Conservation (phyloP, 495 filamentous ascomycete species). For the Parmelia sp. region DNA sequence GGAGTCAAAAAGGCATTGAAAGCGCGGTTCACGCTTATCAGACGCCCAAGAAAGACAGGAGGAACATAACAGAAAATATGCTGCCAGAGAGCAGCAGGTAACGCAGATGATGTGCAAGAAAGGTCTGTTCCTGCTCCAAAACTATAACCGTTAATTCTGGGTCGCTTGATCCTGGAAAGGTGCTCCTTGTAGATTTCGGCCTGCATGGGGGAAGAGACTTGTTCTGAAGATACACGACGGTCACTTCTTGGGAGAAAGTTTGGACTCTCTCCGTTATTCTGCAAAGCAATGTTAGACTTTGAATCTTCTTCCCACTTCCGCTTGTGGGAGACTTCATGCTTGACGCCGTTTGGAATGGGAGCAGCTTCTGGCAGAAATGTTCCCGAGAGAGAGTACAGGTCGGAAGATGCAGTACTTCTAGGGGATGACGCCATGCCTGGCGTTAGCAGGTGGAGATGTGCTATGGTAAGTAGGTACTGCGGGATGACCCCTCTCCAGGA, state of each 20-base stretch:
- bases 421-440: constrained; percentile 22
- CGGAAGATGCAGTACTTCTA: constrained; percentile 23
- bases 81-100: constrained; percentile 34
- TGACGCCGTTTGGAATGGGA: constrained; percentile 3
- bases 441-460: neutral
- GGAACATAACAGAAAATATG: constrained; percentile 33
- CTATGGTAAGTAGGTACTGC: constrained; percentile 1
- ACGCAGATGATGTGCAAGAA: constrained; percentile 16
- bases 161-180: constrained; percentile 15
- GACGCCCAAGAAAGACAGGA: constrained; percentile 29
- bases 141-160: constrained; percentile 7
- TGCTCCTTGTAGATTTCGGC: neutral
- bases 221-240: constrained; percentile 3
- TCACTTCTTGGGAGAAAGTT: neutral
- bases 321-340: neutral
- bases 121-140: constrained; percentile 3
- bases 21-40: constrained; percentile 30
- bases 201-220: constrained; percentile 1
- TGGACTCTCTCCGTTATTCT: neutral
- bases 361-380: constrained; percentile 10
- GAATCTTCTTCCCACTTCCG: constrained; percentile 19
- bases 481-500: neutral
- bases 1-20: constrained; percentile 36
- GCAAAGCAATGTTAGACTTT: neutral
- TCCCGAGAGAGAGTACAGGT: constrained; percentile 22